Evolutionary conservation across 2,329 filamentous ascomycete species (phyloP).

Genomic region (Coniella vitis): DNA sequence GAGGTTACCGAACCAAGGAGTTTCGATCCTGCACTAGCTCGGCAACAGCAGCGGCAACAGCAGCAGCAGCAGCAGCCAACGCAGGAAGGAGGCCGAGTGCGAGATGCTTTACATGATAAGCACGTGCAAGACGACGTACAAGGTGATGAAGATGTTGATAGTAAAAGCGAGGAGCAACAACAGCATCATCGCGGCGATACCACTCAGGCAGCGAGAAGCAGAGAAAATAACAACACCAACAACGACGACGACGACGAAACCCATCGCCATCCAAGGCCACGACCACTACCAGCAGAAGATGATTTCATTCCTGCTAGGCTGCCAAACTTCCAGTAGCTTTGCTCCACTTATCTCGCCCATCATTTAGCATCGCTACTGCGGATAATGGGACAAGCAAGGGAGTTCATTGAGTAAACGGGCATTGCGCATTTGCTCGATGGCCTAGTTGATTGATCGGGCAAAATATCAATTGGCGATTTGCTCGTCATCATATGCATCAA

Average conservation of each 20-base stretch:
- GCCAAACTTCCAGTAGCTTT: constrained; percentile 43
- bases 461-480: no score
- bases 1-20: constrained; percentile 21
- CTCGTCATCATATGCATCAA: no score
- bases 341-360: no score
- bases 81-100: neutral
- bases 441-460: no score
- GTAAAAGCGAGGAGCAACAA: constrained; percentile 8
- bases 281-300: constrained; percentile 6
- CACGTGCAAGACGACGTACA: no score
- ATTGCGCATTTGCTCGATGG: no score
- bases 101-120: neutral
- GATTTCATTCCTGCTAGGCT: constrained; percentile 53
- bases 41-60: neutral
- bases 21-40: constrained; percentile 3
- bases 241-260: neutral
- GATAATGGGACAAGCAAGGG: no score
- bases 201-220: constrained; percentile 3
- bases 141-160: no score
- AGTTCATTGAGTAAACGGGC: no score
- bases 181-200: neutral
- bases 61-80: no score
- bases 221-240: neutral
- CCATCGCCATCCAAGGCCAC: neutral
- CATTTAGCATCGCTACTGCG: no score